phyloP scores from a whole-genome alignment of 2,329 filamentous ascomycete genomes.

The Thielaviopsis punctulata region DNA sequence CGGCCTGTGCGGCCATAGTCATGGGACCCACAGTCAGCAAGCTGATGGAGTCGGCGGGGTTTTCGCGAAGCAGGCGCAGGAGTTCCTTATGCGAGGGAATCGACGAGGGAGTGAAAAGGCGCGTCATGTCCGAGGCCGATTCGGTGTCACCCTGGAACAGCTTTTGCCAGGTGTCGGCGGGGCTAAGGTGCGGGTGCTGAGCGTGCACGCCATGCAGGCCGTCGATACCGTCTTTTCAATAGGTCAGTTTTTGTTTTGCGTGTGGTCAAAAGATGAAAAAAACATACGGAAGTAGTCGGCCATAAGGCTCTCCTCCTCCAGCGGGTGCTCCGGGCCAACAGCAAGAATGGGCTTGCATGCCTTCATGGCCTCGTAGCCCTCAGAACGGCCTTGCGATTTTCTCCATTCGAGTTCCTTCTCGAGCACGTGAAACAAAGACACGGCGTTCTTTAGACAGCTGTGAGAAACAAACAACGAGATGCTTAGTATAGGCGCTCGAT shows the following conservation, averaged over 20 bases:
- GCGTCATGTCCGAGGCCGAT: conserved; percentile 27
- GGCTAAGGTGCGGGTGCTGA: conserved; percentile 56
- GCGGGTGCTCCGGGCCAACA: conserved; percentile 67
- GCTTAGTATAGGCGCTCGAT: background rate
- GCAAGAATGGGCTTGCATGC: conserved; percentile 67
- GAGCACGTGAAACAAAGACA: conserved; percentile 80
- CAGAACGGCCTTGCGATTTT: conserved; percentile 43
- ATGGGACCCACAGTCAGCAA: conserved; percentile 80
- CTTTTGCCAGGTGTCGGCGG: conserved; percentile 55
- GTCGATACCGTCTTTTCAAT: conserved; percentile 47
- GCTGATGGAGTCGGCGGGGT: conserved; percentile 70
- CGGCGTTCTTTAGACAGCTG: conserved; percentile 68
- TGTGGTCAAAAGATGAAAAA: background rate
- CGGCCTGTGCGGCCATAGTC: conserved; percentile 84
- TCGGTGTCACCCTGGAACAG: conserved; percentile 33
- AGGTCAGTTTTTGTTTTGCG: background rate
- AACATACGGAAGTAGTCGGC: conserved; percentile 74
- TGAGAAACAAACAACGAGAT: background rate
- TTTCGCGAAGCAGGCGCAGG: conserved; percentile 65
- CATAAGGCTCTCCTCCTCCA: conserved; percentile 66
- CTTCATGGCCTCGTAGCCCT: conserved; percentile 58
- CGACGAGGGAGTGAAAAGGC: conserved; percentile 61
- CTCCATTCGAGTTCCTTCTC: conserved; percentile 82
- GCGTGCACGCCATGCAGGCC: conserved; percentile 62
- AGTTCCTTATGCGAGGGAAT: conserved; percentile 69